These are phyloP conservation scores for Pelargonium australe DNA, from an alignment of 441 rosid genomes.

Conservation along the genomic window DNA sequence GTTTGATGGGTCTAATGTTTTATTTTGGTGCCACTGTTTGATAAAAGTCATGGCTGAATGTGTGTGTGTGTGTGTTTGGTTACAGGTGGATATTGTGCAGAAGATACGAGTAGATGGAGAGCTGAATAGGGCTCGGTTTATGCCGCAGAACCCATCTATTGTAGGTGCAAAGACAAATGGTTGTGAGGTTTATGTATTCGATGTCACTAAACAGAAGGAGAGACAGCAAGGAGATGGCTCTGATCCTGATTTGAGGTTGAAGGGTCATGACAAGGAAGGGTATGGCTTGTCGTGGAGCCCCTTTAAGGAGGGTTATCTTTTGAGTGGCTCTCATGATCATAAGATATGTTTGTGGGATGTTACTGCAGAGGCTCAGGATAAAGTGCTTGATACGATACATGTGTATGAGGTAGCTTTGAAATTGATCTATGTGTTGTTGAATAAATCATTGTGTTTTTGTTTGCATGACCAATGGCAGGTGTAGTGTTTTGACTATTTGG, in stretches of 20 bases:
- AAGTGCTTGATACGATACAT: slow-evolving; percentile 51
- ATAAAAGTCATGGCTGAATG: slow-evolving; percentile 18
- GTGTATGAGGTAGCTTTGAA: slow-evolving; percentile 50
- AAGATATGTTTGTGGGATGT: slow-evolving; percentile 81
- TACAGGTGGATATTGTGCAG: slow-evolving; percentile 66
- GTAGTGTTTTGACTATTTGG: neutral
- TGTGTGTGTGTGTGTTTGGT: slow-evolving; percentile 14
- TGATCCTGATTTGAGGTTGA: slow-evolving; percentile 69
- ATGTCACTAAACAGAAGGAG: slow-evolving; percentile 47
- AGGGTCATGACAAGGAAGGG: slow-evolving; percentile 80
- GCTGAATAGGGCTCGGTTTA: slow-evolving; percentile 76
- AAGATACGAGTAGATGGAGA: slow-evolving; percentile 78
- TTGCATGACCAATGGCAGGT: neutral
- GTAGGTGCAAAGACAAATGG: slow-evolving; percentile 76
- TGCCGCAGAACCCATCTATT: slow-evolving; percentile 70
- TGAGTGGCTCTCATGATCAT: slow-evolving; percentile 76
- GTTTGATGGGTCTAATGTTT: neutral
- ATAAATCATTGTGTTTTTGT: slow-evolving; percentile 10
- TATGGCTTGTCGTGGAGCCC: slow-evolving; percentile 87
- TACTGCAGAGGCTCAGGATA: slow-evolving; percentile 44
- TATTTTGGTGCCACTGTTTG: slow-evolving; percentile 33
- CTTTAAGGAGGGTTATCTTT: slow-evolving; percentile 63
- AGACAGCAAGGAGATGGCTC: slow-evolving; percentile 38
- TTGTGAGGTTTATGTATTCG: slow-evolving; percentile 68
- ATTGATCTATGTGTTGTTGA: slow-evolving; percentile 4